Evolutionary conservation across 1,139 yeast species (phyloP).

Genomic region (Diutina sp.): DNA sequence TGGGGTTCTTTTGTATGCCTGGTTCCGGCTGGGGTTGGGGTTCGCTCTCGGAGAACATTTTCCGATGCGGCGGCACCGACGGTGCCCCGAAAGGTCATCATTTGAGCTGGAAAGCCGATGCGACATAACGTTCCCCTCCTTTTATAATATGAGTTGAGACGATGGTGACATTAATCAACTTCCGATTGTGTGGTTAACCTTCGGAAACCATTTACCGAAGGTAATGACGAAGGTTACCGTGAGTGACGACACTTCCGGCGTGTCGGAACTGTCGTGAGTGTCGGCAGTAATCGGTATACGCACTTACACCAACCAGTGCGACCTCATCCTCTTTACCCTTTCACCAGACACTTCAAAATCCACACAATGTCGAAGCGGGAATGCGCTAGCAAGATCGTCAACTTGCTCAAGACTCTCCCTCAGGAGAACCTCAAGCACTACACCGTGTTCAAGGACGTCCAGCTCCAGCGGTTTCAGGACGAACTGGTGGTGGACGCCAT

Average conservation of each 20-base stretch:
- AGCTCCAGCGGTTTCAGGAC: constrained; percentile 37
- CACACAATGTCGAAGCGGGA: constrained; percentile 8
- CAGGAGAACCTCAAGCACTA: constrained; percentile 54
- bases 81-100: background rate
- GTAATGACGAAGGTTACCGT: too few relatives aligned
- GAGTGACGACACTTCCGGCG: background rate
- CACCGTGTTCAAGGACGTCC: constrained; percentile 55
- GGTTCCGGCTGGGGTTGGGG: background rate
- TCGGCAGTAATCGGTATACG: background rate
- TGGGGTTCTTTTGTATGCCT: background rate
- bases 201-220: too few relatives aligned
- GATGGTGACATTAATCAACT: background rate
- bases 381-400: constrained; percentile 22
- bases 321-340: background rate
- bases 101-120: too few relatives aligned
- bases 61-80: background rate
- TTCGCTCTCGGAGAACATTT: background rate
- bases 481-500: constrained; percentile 13
- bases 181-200: too few relatives aligned
- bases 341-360: background rate
- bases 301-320: background rate
- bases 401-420: constrained; percentile 37
- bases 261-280: background rate
- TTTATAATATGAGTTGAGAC: background rate
- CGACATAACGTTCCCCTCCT: too few relatives aligned